Evolutionary conservation across 495 filamentous ascomycete species (phyloP), one percentile per base, ranked within the genome.

Genomic region (Astrothelium macrocarpum): DNA sequence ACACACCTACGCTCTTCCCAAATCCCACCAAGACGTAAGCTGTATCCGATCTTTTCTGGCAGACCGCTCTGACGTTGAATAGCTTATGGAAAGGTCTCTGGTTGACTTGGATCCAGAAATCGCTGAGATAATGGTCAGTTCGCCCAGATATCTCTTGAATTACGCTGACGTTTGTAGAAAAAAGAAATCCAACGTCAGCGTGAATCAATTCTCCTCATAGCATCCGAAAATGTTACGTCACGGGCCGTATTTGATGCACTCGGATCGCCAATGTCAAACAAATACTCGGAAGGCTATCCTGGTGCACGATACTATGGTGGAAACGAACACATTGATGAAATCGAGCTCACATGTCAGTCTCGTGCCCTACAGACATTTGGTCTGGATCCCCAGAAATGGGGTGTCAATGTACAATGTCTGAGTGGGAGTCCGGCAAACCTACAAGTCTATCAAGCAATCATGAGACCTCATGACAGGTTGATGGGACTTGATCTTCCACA

Each of bases 221-320:
- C 90, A 74, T 94, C 90, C 62, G 90, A 94, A 74, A 93, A 93
- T 78, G 85, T 95, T 73, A 94, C 90, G 36, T 93, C 90, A 46
- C 88, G 88, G 58, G 89, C 90, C 61, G 90, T 94, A 65, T 93
- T 90, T 79, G 90, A 94, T 78, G 89, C 90, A 67, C 84, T 94
- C 59, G 90, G 90, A 67, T 91, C 90, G 43, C 88, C 89, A 71
- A 93, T 92, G 90, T 91, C 87, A 72, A 93, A 99, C 85, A 99
- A 99, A 81, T 99, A 99, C 84, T 95, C 90, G 2, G 94, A 99
- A 81, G 94, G 94, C 70, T 96, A 96, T 78, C 95, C 95, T 71
- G 94, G 94, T 71, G 94, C 95, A 58, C 87, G 94, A 75, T 99
- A 99, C 84, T 99, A 99, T 75, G 95, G 95, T 76, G 94, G 94